Evolutionary conservation across 2,329 filamentous ascomycete species (phyloP), one percentile per base, ranked within the genome.

Genomic region (Pseudogymnoascus destructans): DNA sequence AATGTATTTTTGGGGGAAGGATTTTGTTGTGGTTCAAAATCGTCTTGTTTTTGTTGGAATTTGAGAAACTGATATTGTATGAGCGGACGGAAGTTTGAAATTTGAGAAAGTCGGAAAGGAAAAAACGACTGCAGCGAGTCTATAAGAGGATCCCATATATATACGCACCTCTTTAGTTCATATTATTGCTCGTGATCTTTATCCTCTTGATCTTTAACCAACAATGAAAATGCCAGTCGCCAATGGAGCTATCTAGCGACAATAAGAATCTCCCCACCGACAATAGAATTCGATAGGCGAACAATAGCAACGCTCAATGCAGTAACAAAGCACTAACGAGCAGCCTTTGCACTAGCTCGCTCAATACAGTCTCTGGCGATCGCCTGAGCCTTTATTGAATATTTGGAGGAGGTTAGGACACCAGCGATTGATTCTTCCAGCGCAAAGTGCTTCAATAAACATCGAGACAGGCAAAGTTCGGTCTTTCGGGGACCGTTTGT

Each of bases 361-460:
- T 52, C 42, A 52, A 52, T 52, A 52, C 9, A 19, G 15, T 52
- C n/a, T 52, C 46, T 52, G 46, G 11, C 25, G 8, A 19, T 32
- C 25, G 46, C 25, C 23, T 19, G 25, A 32, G 46, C 5, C 9
- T 52, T 52, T 52, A 52, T 52, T 52, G 46, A 52, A 32, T 30
- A 6, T 5, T 52, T 52, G 25, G 25, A 46, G 21, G 35, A n/a
- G 40, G 46, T 52, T 52, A 13, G 9, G n/a, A 52, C 46, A 30
- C 46, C 25, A 32, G 25, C 46, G 46, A 19, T 13, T 19, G 25
- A 52, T 32, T 52, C 46, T 52, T 52, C 46, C 25, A 52, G 25
- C 46, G 46, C 25, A 30, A 52, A 30, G 5, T 52, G 25, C 46
- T 52, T 52, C 46, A 52, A 32, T 52, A 52, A 52, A 52, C 46